A percentile compares a stretch with the other conserved stretches of the same genome.
Evolutionary conservation across 2,329 filamentous ascomycete genomes (phyloP).

Genomic region (Eutypa lata): DNA sequence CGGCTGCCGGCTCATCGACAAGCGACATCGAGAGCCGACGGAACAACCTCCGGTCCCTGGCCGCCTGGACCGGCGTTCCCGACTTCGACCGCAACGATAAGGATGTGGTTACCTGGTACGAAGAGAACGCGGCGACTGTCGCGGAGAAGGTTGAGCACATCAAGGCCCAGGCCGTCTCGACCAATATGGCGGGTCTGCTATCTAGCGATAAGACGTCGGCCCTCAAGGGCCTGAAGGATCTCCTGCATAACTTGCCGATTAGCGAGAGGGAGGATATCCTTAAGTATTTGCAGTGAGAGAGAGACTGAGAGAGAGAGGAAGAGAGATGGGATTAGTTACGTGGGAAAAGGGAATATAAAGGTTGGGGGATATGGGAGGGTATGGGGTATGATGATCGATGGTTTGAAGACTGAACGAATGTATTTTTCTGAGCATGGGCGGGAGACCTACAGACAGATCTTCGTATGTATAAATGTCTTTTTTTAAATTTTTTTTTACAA

Average conservation of each 20-base stretch:
- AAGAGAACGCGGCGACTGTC: slow-evolving; percentile 84
- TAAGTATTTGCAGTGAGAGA: slow-evolving; percentile 46
- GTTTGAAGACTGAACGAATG: no score
- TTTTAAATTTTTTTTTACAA: no score
- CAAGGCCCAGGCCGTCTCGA: slow-evolving; percentile 65
- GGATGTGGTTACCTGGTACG: slow-evolving; percentile 90
- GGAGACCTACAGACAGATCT: no score
- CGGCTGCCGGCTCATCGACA: slow-evolving; percentile 35
- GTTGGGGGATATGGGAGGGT: no score
- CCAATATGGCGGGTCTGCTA: slow-evolving; percentile 44
- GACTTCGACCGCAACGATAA: slow-evolving; percentile 78
- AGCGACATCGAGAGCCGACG: slow-evolving; percentile 50
- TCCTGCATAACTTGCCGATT: slow-evolving; percentile 82
- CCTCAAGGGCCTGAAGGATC: slow-evolving; percentile 81
- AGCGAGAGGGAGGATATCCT: slow-evolving; percentile 84
- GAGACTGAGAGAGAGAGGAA: no score
- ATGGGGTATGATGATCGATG: no score
- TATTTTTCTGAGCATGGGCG: no score
- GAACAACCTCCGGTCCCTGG: slow-evolving; percentile 69
- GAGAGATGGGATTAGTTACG: no score
- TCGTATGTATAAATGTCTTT: no score
- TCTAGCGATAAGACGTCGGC: slow-evolving; percentile 59
- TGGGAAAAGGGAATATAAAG: no score
- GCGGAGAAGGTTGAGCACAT: slow-evolving; percentile 80
- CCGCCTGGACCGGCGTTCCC: slow-evolving; percentile 77